Evolutionary conservation across 805 yeast species (phyloP), one percentile per base, ranked within the genome.

Genomic region (Torulaspora indica): DNA sequence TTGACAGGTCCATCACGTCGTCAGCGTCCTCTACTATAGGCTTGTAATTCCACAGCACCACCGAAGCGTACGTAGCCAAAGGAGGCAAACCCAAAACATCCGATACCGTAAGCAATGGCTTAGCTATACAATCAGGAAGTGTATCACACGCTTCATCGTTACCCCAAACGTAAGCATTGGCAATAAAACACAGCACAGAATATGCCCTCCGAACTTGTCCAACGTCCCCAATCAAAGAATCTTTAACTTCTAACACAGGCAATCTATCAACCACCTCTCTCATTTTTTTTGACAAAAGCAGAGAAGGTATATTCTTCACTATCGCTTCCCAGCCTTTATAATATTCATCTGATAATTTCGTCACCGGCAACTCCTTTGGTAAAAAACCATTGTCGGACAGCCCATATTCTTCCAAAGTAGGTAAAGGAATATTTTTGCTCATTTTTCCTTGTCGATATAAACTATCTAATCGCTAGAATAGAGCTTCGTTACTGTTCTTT

Each of bases 131-230:
- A 38, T 60, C 66, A 0, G 97, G 96, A 12, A 91, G 63, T 33
- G 64, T 69, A 48, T 83, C 81, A 9, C 67, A 63, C 13, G 95
- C 84, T 3, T 64, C 65, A 43, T 78, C 79, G 15, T 77, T 78
- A 1, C 87, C 83, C 98, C 98, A 90, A 18, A 90, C 81, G 60
- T 90, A 90, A 1, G 93, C 95, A 63, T 90, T 96, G 2, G 88
- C 76, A 35, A 91, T 63, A 57, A 89, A 90, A 9, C 91, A 82
- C 23, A 90, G 70, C 2, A 88, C 69, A 13, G 85, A 79, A 64
- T 85, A 85, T 0, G 96, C 96, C 55, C 97, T 74, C 60, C 95
- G 75, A 59, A 74, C 72, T 52, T 86, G 82, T 8, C 70, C 69
- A 32, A 68, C 74, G 4, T 71, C 57, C 1, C 45, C 47, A 8